phyloP scores from a whole-genome alignment of 768 basidiomycete species.

The Suillus sp. region DNA sequence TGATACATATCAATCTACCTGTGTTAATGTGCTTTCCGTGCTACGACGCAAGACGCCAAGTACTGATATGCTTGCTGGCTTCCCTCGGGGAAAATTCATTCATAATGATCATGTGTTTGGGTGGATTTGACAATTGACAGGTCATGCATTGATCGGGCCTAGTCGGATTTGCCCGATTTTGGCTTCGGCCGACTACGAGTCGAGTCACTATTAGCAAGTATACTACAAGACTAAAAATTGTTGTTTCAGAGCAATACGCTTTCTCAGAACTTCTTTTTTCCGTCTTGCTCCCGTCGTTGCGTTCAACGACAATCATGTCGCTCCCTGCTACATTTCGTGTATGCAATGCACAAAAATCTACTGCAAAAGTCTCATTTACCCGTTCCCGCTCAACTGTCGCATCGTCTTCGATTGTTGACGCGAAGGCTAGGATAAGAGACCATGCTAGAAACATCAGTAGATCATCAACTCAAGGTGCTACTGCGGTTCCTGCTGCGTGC shows the following conservation, averaged over 20 bases:
- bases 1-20: too few relatives aligned
- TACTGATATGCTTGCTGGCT: neutral
- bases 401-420: slow-evolving; percentile 65
- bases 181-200: slow-evolving; percentile 28
- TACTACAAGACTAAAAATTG: slow-evolving; percentile 13
- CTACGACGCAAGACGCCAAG: too few relatives aligned
- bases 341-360: slow-evolving; percentile 40
- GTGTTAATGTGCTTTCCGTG: too few relatives aligned
- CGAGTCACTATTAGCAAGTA: slow-evolving; percentile 19
- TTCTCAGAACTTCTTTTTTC: slow-evolving; percentile 9
- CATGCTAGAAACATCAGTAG: slow-evolving; percentile 77
- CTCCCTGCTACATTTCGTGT: slow-evolving; percentile 46
- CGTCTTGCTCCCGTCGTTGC: slow-evolving; percentile 15
- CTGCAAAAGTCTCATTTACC: slow-evolving; percentile 36
- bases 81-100: neutral
- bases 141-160: neutral
- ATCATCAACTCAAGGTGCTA: slow-evolving; percentile 60
- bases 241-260: slow-evolving; percentile 15
- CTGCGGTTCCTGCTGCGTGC: slow-evolving; percentile 64
- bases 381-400: slow-evolving; percentile 56
- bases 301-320: slow-evolving; percentile 40
- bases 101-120: too few relatives aligned
- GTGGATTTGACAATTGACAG: neutral
- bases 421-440: slow-evolving; percentile 78
- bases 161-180: slow-evolving; percentile 23